These are phyloP conservation scores for Candida odintsovae DNA, from an alignment of 805 yeast genomes.

Conservation along the genomic window DNA sequence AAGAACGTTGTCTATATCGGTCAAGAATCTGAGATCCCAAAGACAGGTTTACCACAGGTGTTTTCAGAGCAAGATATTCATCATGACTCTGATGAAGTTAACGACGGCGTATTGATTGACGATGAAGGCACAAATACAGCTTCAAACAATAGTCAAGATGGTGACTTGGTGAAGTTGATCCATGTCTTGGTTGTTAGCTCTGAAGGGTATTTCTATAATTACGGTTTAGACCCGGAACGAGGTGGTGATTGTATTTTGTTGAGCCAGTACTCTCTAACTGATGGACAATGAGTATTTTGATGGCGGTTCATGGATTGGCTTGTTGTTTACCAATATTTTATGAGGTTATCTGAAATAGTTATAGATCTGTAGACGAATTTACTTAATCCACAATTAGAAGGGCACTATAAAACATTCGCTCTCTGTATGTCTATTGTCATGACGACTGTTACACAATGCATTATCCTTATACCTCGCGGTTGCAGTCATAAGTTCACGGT, in stretches of 20 bases:
- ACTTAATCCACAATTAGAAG: no score
- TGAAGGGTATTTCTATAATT: conserved; percentile 76
- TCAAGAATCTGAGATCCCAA: conserved; percentile 20
- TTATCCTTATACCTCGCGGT: no score
- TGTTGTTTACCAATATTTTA: neutral
- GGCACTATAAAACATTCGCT: no score
- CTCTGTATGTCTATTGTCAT: no score
- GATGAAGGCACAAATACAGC: conserved; percentile 1
- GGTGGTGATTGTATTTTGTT: conserved; percentile 90
- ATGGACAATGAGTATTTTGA: conserved; percentile 4
- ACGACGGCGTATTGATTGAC: neutral
- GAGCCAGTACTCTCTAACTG: conserved; percentile 56
- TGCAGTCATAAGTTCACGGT: no score
- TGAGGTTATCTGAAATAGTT: neutral
- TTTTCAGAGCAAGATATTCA: conserved; percentile 9
- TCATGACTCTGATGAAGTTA: conserved; percentile 1
- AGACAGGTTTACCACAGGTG: conserved; percentile 18
- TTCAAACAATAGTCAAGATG: conserved; percentile 23
- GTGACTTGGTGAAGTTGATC: conserved; percentile 25
- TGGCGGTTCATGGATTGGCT: neutral
- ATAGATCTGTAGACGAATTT: no score
- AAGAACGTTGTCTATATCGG: conserved; percentile 47
- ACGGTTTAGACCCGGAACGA: conserved; percentile 74
- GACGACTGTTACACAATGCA: no score
- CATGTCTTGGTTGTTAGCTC: conserved; percentile 71